These are phyloP conservation scores for Russula sp. DNA, from an alignment of 768 basidiomycete species.

Conservation along the genomic window DNA sequence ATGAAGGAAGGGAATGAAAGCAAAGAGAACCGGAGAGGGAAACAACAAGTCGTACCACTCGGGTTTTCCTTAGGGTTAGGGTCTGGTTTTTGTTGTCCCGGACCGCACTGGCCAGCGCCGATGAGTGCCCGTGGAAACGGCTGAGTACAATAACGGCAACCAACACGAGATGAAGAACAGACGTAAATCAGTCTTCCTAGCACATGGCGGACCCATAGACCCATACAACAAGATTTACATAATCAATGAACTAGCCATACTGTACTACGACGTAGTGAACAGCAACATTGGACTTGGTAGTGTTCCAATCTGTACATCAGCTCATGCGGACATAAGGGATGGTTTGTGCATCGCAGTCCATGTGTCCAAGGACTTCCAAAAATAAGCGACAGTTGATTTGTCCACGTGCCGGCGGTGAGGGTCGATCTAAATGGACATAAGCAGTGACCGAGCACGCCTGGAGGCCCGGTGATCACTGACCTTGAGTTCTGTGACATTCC, in stretches of 20 bases:
- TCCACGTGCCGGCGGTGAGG: constrained; percentile 85
- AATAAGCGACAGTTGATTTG: constrained; percentile 89
- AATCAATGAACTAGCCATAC: neutral
- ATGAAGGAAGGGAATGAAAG: constrained; percentile 1
- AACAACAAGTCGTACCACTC: constrained; percentile 18
- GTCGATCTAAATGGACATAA: constrained; percentile 58
- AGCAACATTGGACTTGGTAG: neutral
- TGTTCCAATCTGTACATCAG: neutral
- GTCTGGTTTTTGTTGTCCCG: neutral
- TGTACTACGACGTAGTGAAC: neutral
- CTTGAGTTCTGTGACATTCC: constrained; percentile 96
- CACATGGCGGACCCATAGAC: too few species aligned
- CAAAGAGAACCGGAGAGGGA: neutral
- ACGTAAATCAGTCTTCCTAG: too few species aligned
- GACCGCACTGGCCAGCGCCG: too few species aligned
- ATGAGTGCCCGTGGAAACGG: too few species aligned
- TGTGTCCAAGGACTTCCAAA: constrained; percentile 87
- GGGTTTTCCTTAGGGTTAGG: constrained; percentile 11
- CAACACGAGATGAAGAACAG: too few species aligned
- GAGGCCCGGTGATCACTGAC: constrained; percentile 31
- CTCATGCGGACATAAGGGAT: constrained; percentile 49
- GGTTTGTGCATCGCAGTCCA: constrained; percentile 82
- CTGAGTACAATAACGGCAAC: too few species aligned
- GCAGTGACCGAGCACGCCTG: neutral
- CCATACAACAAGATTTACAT: neutral